phyloP scores from a whole-genome alignment of 139 green algal genomes.

The Chlamydomonas sphaeroides region DNA sequence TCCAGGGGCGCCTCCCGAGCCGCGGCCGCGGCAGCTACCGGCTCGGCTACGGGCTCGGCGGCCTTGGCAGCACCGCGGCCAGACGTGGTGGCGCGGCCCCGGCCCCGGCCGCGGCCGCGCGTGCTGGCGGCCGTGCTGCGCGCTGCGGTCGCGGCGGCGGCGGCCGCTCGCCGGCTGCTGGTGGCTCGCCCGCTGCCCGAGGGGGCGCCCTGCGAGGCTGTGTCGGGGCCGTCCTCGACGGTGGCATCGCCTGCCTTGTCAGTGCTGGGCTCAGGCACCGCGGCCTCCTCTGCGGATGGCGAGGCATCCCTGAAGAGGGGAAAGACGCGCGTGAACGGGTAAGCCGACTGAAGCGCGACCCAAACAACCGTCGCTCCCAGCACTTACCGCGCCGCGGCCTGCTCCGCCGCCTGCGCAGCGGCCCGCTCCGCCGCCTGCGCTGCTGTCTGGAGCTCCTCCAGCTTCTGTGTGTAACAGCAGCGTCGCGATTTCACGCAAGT shows the following conservation, averaged over 20 bases:
- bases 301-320: too few species aligned
- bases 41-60: not conserved
- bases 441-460: not conserved
- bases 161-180: not conserved
- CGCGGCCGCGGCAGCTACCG: not conserved
- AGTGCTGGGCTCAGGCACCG: too few species aligned
- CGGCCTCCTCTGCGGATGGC: too few species aligned
- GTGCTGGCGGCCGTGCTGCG: not conserved
- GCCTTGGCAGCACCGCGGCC: not conserved
- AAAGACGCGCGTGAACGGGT: too few species aligned
- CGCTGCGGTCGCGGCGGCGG: not conserved
- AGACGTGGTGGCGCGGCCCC: not conserved
- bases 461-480: not conserved
- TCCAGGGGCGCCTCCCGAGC: not conserved
- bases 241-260: not conserved
- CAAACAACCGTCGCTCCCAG: too few species aligned
- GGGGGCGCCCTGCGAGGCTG: not conserved
- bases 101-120: not conserved
- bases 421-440: not conserved
- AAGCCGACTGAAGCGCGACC: too few species aligned
- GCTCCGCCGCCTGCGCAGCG: not conserved
- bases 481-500: not conserved
- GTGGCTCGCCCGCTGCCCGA: not conserved
- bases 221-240: too few species aligned
- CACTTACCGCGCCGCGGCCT: not conserved